Evolutionary conservation across 257 asterid species (phyloP), one percentile per base, ranked within the genome.

Genomic region (Nicotiana noctiflora): DNA sequence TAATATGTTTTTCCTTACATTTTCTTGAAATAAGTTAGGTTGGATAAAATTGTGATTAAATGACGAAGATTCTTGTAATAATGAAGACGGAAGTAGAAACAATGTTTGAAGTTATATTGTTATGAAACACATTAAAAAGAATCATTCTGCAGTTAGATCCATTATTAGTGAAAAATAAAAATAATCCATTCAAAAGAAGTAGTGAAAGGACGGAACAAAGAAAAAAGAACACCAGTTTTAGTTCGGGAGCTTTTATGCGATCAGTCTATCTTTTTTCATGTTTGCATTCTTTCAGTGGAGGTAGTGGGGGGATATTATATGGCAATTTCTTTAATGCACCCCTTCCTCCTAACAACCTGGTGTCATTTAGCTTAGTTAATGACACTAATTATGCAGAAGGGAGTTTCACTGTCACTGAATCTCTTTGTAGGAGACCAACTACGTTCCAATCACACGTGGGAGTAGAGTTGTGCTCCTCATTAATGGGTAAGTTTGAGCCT

Each of bases 401-500:
- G 21, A 79, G 23, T 79, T 62, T 64, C 61, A 74, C 61, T 74
- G 61, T 74, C 44, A 23, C 60, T 49, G 79, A 70, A 79, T 85
- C 25, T 67, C 51, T 87, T 80, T 91, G 90, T 83, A 95, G 99
- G 99, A 94, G 86, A 93, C 98, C 74, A 88, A 92, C 88, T 95
- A 92, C 79, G 97, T 91, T 82, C 93, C 97, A 68, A 94, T 95
- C 82, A 90, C 95, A 19, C 97, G 98, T 17, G 98, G 99, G 77
- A 91, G 93, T 89, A 91, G 97, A 83, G 91, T 93, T 79, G 97
- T 92, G 55, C 88, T 95, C 86, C 91, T 95, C 98, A 79, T 93
- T 81, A 95, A 95, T 79, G 98, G 98, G 99, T 95, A 90, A 86
- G 92, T 80, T 79, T 79, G 53, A 46, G 25, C 37, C 80, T 78